Base-by-base conservation (phyloP, 2,329 filamentous ascomycete species). In the Venturiaceae sp. region DNA sequence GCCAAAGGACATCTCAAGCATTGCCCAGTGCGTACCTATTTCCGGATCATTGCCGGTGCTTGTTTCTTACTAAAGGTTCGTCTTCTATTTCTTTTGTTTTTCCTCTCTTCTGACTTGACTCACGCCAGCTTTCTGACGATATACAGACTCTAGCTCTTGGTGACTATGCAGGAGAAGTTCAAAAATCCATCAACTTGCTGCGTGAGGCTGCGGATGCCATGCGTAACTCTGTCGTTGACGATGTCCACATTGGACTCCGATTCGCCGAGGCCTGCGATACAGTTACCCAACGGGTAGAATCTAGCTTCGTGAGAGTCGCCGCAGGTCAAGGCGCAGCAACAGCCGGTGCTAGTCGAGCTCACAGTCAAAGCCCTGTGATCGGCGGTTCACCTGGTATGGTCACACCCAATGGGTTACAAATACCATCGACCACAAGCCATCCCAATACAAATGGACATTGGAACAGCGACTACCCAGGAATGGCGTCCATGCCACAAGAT, bases 211-310 rank as follows among this genome's bases (percentile, higher is more conserved):
- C 92, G 0, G 79, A 85, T 63, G 88, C 87, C 1, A 78, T 94
- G 36, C 82, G 87, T 19, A 87, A 83, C 64, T 91, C 87, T 62
- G 87, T 92, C 6, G 88, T 92, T 3, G 89, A 94, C 66, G 89
- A 94, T 64, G 88, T 92, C 7, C 89, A 94, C 68, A 79, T 94
- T 4, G 88, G 87, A n/a, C 90, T 88, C 60, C 83, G 88, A 7
- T 94, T 94, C 65, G 88, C 89, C 19, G 88, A 92, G 66, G 80
- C 92, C 53, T 81, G 92, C n/a, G 85, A 91, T 66, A 88, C 86
- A 1, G 74, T 94, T 41, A 91, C 87, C 0, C 85, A 85, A 61
- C 81, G 88, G 26, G 78, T 92, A 62, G 82, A 88, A 57, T 84
- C 85, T 64, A 82, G 87, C 6, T 90, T 94, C 65, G 74, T 84